Evolutionary conservation across 768 basidiomycete species (phyloP).

Genomic region (Lactifluus echinatus): DNA sequence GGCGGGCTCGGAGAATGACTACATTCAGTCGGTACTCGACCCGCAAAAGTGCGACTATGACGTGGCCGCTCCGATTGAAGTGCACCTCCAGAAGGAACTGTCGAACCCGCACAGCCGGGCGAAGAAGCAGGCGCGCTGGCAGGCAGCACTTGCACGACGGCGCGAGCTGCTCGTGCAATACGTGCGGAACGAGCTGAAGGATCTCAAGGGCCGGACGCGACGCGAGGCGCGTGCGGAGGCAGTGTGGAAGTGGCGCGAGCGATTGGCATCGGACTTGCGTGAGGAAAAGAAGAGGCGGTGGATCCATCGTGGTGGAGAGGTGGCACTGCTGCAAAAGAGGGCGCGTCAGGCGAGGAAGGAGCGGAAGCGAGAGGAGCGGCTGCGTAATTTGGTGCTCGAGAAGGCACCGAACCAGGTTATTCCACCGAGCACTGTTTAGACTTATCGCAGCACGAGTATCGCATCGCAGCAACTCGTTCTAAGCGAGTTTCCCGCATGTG

Average conservation of each 20-base stretch:
- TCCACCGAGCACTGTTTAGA: too few relatives aligned
- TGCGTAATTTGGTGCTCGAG: slow-evolving; percentile 26
- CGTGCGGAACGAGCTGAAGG: slow-evolving; percentile 37
- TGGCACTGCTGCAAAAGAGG: slow-evolving; percentile 21
- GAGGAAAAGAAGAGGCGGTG: slow-evolving; percentile 52
- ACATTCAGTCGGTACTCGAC: slow-evolving; percentile 47
- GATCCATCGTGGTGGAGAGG: slow-evolving; percentile 32
- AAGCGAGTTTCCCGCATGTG: too few relatives aligned
- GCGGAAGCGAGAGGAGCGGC: slow-evolving; percentile 24
- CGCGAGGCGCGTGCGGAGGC: slow-evolving; percentile 67
- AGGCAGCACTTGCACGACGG: slow-evolving; percentile 41
- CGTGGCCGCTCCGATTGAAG: slow-evolving; percentile 52
- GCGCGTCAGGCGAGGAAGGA: slow-evolving; percentile 26
- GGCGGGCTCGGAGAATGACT: slow-evolving; percentile 40
- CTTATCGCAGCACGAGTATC: too few relatives aligned
- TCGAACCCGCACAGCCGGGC: slow-evolving; percentile 77
- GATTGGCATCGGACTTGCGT: slow-evolving; percentile 47
- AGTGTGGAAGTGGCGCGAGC: slow-evolving; percentile 61
- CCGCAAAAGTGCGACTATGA: slow-evolving; percentile 37
- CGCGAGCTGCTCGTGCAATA: slow-evolving; percentile 45
- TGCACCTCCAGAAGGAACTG: slow-evolving; percentile 58
- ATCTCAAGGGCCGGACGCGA: slow-evolving; percentile 50
- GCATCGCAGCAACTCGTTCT: too few relatives aligned
- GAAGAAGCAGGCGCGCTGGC: slow-evolving; percentile 74
- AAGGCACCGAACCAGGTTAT: slow-evolving; percentile 28